phyloP scores from a whole-genome alignment of 805 yeast species.

The Candida germanica region DNA sequence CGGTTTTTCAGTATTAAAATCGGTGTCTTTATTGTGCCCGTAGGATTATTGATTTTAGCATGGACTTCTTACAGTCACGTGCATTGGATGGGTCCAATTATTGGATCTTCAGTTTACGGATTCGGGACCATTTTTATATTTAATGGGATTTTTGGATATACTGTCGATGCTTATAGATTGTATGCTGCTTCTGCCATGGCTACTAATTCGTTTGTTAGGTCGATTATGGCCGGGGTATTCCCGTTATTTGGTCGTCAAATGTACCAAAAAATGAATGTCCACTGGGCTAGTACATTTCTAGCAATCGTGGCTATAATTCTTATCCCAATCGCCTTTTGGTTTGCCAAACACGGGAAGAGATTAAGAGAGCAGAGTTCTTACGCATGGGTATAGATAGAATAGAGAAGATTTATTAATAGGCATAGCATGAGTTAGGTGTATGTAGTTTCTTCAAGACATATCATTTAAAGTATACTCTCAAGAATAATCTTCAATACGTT shows the following conservation, averaged over 20 bases:
- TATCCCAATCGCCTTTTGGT: conserved; percentile 55
- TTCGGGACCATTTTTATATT: conserved; percentile 50
- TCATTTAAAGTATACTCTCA: too few relatives aligned
- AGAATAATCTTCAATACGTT: too few relatives aligned
- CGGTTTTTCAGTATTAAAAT: conserved; percentile 67
- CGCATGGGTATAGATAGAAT: conserved; percentile 19
- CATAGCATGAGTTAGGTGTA: too few relatives aligned
- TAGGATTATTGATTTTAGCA: conserved; percentile 76
- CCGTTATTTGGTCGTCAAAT: conserved; percentile 47
- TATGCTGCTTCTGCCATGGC: conserved; percentile 63
- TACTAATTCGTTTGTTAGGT: conserved; percentile 54
- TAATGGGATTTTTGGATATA: conserved; percentile 52
- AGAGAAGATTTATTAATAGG: too few relatives aligned
- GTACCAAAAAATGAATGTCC: conserved; percentile 45
- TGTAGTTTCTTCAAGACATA: too few relatives aligned
- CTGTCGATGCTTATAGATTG: conserved; percentile 53
- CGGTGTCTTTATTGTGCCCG: conserved; percentile 67
- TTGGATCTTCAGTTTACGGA: conserved; percentile 37
- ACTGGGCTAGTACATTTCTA: conserved; percentile 54
- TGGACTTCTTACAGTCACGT: conserved; percentile 70
- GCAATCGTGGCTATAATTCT: conserved; percentile 49
- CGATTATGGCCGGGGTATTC: conserved; percentile 53
- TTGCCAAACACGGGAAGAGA: conserved; percentile 46
- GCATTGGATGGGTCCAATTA: conserved; percentile 64
- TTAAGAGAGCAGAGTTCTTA: conserved; percentile 24